phyloP scores from a whole-genome alignment of 768 basidiomycete genomes.

The Trametes elegans region DNA sequence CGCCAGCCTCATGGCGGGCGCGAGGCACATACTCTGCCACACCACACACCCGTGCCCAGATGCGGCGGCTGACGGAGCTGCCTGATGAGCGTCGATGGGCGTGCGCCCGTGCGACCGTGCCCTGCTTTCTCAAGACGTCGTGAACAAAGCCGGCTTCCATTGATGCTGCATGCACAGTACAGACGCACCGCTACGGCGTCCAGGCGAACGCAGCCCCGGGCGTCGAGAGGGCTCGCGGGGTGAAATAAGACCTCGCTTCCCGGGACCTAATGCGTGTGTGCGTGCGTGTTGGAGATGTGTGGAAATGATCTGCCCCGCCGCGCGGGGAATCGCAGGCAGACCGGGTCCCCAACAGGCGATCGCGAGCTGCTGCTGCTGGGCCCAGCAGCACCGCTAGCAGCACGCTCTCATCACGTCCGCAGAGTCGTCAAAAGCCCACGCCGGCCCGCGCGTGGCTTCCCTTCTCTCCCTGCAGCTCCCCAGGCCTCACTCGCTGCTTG shows the following conservation, averaged over 20 bases:
- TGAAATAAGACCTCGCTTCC: background rate
- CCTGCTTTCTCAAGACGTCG: background rate
- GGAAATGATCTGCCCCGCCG: background rate
- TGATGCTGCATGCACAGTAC: background rate
- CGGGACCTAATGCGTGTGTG: too few relatives aligned
- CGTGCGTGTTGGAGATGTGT: too few relatives aligned
- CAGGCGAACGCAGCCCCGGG: background rate
- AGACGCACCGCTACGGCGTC: background rate
- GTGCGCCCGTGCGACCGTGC: background rate
- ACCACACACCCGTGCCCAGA: background rate
- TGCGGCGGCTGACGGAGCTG: slow-evolving; percentile 3
- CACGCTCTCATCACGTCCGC: slow-evolving; percentile 11
- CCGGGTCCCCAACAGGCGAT: slow-evolving; percentile 3
- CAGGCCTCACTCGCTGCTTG: background rate
- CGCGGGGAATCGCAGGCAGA: slow-evolving; percentile 2
- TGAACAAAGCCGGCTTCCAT: background rate
- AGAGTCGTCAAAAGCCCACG: slow-evolving; percentile 4
- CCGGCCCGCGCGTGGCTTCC: background rate
- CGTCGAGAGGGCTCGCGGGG: too few relatives aligned
- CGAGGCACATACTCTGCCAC: slow-evolving; percentile 8
- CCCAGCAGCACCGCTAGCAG: too few relatives aligned
- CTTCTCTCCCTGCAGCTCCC: background rate
- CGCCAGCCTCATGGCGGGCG: slow-evolving; percentile 14
- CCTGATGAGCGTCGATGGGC: background rate
- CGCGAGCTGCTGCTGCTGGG: too few relatives aligned